Conservation (phyloP, 345 rosid species). For the Limnanthes douglasii region DNA sequence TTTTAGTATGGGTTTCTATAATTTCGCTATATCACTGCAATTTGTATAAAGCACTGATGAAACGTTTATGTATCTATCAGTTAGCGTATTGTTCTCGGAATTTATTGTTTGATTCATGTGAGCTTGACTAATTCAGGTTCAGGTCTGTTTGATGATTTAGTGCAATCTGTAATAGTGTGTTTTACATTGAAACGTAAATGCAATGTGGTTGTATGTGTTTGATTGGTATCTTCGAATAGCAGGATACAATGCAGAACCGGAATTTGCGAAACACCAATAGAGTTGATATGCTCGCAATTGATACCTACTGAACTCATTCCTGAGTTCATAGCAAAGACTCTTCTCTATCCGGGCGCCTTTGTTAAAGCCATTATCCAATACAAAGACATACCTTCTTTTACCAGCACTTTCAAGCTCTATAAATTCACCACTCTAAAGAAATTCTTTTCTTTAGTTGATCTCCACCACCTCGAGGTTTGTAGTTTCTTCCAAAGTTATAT, state of each 20-base stretch:
- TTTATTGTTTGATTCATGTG: too few relatives aligned
- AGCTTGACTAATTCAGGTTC: too few relatives aligned
- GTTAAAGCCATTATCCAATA: conserved; percentile 22
- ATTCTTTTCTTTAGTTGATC: conserved; percentile 16
- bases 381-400: conserved; percentile 19
- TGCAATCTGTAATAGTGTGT: too few relatives aligned
- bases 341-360: conserved; percentile 68
- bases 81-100: too few relatives aligned
- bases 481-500: too few relatives aligned
- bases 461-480: conserved; percentile 52
- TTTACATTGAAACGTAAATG: too few relatives aligned
- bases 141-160: too few relatives aligned
- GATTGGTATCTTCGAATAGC: conserved; percentile 1
- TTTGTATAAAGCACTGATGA: too few relatives aligned
- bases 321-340: conserved; percentile 27
- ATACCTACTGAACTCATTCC: conserved; percentile 37
- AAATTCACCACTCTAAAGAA: conserved; percentile 12
- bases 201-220: neutral
- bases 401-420: conserved; percentile 21
- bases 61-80: too few relatives aligned
- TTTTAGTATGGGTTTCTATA: neutral
- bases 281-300: conserved; percentile 49
- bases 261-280: conserved; percentile 49
- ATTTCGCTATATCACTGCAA: neutral
- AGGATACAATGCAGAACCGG: conserved; percentile 66